Evolutionary conservation across 306 rosid species (phyloP).

Genomic region (Medicago ruthenica): DNA sequence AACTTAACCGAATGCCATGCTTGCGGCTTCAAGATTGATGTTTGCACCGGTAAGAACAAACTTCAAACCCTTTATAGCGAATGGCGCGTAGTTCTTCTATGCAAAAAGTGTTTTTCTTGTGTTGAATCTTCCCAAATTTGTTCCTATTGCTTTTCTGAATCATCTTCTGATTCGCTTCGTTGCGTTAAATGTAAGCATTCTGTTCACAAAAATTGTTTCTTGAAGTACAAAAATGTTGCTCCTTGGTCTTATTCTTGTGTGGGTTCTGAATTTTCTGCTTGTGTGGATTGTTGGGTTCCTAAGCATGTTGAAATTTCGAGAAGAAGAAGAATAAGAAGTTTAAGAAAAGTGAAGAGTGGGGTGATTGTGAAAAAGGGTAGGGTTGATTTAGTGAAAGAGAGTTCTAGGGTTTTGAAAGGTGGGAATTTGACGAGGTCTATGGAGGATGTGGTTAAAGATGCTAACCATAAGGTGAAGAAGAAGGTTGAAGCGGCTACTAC

Average conservation of each 20-base stretch:
- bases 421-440: slow-evolving; percentile 40
- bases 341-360: slow-evolving; percentile 37
- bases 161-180: slow-evolving; percentile 44
- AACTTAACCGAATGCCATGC: slow-evolving; percentile 73
- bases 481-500: slow-evolving; percentile 53
- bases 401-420: slow-evolving; percentile 52
- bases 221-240: slow-evolving; percentile 44
- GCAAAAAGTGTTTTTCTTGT: slow-evolving; percentile 61
- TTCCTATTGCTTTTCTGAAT: slow-evolving; percentile 64
- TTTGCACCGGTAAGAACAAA: slow-evolving; percentile 57
- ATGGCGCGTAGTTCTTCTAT: slow-evolving; percentile 83
- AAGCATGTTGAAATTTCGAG: slow-evolving; percentile 54
- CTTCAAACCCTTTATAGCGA: slow-evolving; percentile 75
- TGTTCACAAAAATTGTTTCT: slow-evolving; percentile 61
- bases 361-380: slow-evolving; percentile 44
- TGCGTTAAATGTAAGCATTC: slow-evolving; percentile 60
- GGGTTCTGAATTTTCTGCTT: slow-evolving; percentile 55
- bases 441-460: slow-evolving; percentile 52
- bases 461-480: slow-evolving; percentile 44
- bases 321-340: slow-evolving; percentile 39
- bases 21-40: slow-evolving; percentile 66
- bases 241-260: slow-evolving; percentile 59
- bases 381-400: slow-evolving; percentile 37
- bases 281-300: slow-evolving; percentile 84
- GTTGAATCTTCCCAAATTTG: slow-evolving; percentile 69